A percentile compares a stretch with the other conserved stretches of the same genome.
Conservation (phyloP, 257 asterid genomes). For the Solanum acaule region DNA sequence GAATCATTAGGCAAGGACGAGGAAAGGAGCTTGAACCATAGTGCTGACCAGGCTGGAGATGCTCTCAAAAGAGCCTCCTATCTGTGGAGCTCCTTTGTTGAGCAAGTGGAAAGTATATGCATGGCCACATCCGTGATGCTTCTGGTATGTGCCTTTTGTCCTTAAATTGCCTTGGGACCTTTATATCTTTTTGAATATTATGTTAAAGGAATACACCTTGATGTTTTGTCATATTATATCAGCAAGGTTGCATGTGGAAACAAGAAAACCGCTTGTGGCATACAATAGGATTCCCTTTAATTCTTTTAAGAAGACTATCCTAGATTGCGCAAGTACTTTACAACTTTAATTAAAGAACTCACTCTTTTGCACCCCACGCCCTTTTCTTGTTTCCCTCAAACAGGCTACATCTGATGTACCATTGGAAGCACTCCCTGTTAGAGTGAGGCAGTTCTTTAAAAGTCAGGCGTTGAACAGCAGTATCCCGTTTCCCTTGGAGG, state of each 20-base stretch:
- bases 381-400: neutral
- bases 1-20: slow-evolving; percentile 9
- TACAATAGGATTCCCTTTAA: neutral
- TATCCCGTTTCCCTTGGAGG: slow-evolving; percentile 30
- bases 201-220: neutral
- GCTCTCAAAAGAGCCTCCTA: slow-evolving; percentile 37
- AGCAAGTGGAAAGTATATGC: slow-evolving; percentile 76
- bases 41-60: neutral
- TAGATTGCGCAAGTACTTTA: neutral
- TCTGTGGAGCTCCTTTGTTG: slow-evolving; percentile 79
- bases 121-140: slow-evolving; percentile 64
- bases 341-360: neutral
- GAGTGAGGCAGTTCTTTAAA: slow-evolving; percentile 66
- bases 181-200: neutral
- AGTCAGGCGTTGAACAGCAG: slow-evolving; percentile 28
- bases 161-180: neutral
- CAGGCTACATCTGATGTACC: slow-evolving; percentile 93
- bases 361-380: neutral
- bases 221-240: neutral
- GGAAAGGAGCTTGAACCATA: neutral
- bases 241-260: neutral
- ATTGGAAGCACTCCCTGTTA: slow-evolving; percentile 45
- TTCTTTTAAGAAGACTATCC: neutral
- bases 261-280: neutral
- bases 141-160: slow-evolving; percentile 52